Conservation (phyloP, 2,329 filamentous ascomycete genomes). For the Teratosphaeria gauchensis region DNA sequence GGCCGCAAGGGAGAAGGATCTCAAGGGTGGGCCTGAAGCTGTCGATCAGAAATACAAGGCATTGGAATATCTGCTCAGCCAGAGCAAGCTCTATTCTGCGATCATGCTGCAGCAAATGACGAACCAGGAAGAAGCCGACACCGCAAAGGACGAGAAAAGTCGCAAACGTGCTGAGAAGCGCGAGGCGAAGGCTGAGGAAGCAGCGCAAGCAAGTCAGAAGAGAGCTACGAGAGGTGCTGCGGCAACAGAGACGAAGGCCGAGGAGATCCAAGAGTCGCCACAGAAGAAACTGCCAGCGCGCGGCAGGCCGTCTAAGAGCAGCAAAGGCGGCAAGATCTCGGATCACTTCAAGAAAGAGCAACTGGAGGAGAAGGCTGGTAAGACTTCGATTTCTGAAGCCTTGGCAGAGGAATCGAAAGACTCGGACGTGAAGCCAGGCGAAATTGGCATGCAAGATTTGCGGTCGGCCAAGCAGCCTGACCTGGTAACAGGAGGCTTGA, state of each 20-base stretch:
- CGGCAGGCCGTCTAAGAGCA: slow-evolving; percentile 27
- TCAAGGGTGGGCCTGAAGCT: slow-evolving; percentile 35
- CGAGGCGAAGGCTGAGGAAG: slow-evolving; percentile 39
- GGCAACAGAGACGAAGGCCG: slow-evolving; percentile 14
- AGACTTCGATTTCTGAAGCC: slow-evolving; percentile 47
- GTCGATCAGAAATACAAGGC: slow-evolving; percentile 44
- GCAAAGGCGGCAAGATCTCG: slow-evolving; percentile 40
- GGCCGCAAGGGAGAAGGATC: slow-evolving; percentile 36
- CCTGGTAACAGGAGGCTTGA: slow-evolving; percentile 74
- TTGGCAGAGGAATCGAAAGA: slow-evolving; percentile 50
- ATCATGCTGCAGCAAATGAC: slow-evolving; percentile 47
- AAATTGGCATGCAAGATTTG: slow-evolving; percentile 57
- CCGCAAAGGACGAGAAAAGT: slow-evolving; percentile 35
- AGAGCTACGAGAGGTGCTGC: slow-evolving; percentile 33
- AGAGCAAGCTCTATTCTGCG: slow-evolving; percentile 43
- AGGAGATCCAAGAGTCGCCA: slow-evolving; percentile 8
- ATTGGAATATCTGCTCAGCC: slow-evolving; percentile 42
- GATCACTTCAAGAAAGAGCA: slow-evolving; percentile 54
- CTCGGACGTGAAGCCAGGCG: slow-evolving; percentile 48
- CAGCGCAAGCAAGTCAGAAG: slow-evolving; percentile 37
- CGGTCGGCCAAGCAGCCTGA: slow-evolving; percentile 77
- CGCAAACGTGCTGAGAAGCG: slow-evolving; percentile 35
- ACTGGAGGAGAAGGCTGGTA: slow-evolving; percentile 42
- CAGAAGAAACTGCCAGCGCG: slow-evolving; percentile 17
- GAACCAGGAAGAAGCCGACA: slow-evolving; percentile 40